phyloP scores from a whole-genome alignment of 1,139 yeast species.

The Blastobotrys indianensis region DNA sequence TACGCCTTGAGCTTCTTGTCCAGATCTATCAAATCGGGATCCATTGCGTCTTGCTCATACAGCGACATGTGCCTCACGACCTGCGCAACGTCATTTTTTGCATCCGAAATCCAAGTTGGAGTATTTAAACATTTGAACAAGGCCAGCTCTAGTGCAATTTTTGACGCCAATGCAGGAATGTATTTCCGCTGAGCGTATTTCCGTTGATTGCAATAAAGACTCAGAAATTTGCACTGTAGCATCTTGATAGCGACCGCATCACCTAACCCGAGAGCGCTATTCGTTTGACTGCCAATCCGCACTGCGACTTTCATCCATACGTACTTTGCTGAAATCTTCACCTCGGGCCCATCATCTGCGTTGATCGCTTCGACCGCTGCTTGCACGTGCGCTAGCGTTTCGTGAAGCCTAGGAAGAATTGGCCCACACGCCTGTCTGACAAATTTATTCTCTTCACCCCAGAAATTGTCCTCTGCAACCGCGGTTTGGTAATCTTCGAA shows the following conservation, averaged over 20 bases:
- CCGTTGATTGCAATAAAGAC: conserved; percentile 23
- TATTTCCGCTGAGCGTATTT: conserved; percentile 22
- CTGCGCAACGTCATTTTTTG: conserved; percentile 3
- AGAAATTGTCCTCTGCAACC: conserved; percentile 7
- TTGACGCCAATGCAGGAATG: conserved; percentile 24
- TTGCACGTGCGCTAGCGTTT: background rate
- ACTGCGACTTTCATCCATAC: conserved; percentile 14
- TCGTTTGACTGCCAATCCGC: conserved; percentile 9
- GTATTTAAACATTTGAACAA: conserved; percentile 8
- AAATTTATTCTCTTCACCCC: conserved; percentile 11
- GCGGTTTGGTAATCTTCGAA: conserved; percentile 15
- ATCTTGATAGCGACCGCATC: conserved; percentile 1
- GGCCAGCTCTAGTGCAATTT: conserved; percentile 27
- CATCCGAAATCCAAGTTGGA: conserved; percentile 9
- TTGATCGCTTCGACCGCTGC: background rate
- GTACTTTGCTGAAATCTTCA: conserved; percentile 8
- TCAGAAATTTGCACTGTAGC: conserved; percentile 19
- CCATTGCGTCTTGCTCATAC: conserved; percentile 2
- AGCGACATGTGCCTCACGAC: background rate
- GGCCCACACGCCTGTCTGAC: conserved; percentile 4
- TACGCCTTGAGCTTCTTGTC: conserved; percentile 12
- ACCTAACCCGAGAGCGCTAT: conserved; percentile 4
- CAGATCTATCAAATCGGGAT: conserved; percentile 15
- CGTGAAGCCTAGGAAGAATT: background rate
- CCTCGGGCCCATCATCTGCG: background rate